phyloP scores from a whole-genome alignment of 805 yeast genomes.

The Zygotorulaspora sp. region DNA sequence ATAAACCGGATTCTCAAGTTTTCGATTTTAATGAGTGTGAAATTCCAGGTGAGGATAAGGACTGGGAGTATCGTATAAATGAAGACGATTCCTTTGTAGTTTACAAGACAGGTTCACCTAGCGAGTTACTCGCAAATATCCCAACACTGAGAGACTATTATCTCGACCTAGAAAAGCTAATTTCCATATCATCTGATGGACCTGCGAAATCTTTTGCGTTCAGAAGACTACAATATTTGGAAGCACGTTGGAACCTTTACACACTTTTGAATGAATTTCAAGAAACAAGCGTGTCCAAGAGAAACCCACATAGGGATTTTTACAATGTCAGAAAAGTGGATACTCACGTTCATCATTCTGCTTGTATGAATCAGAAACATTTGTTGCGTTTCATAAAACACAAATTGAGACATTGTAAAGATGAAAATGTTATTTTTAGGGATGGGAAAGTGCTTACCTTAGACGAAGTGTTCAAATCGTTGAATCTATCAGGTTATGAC shows the following conservation, averaged over 20 bases:
- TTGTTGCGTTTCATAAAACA: constrained; percentile 89
- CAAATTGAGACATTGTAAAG: constrained; percentile 79
- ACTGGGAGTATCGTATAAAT: constrained; percentile 56
- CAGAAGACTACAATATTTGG: constrained; percentile 85
- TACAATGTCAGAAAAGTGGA: constrained; percentile 43
- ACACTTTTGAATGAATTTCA: constrained; percentile 84
- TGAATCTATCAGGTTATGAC: constrained; percentile 90
- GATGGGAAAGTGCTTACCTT: constrained; percentile 86
- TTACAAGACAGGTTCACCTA: constrained; percentile 34
- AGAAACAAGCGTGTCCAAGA: constrained; percentile 84
- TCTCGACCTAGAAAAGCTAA: constrained; percentile 69
- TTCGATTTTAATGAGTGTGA: constrained; percentile 42
- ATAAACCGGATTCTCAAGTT: constrained; percentile 40
- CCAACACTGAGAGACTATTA: constrained; percentile 88
- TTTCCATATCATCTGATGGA: constrained; percentile 82
- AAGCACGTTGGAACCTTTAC: constrained; percentile 95
- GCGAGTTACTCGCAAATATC: constrained; percentile 46
- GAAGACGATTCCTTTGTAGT: constrained; percentile 70
- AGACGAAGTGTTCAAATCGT: constrained; percentile 84
- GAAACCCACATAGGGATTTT: constrained; percentile 86
- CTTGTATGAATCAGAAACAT: constrained; percentile 99
- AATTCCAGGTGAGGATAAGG: constrained; percentile 40
- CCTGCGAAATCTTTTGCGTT: constrained; percentile 96
- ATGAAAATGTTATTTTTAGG: constrained; percentile 88
- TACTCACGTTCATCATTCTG: constrained; percentile 98